Evolutionary conservation across 176 grass and related monocot genomes (phyloP), one percentile per base, ranked within the genome.

Genomic region (Raddia distichophylla): DNA sequence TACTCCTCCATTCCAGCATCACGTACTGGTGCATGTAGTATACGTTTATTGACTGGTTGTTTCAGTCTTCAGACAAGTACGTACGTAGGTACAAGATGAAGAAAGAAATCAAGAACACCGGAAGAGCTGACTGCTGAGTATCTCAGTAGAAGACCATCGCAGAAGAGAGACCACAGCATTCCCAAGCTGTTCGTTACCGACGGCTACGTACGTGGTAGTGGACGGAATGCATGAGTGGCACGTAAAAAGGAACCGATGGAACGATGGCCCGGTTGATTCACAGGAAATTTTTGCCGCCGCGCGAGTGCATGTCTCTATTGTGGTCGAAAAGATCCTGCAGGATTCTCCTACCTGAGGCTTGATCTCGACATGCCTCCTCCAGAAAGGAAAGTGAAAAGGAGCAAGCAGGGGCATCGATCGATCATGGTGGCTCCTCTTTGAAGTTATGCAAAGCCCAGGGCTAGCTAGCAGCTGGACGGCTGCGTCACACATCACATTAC

Each of bases 361-460:
- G 83, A 86, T 32, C 83, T 67, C 50, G 88, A 86, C 88, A 57
- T 83, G 84, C 75, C 75, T 69, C 89, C 84, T 80, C 64, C 69
- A 63, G 32, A 87, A 86, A 83, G 88, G 58, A 73, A 84, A 57
- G 19, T 32, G n/a, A 20, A 70, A 64, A 47, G 53, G 42, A 81
- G 10, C 19, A 19, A 51, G 67, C 10, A 2, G 8, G 0, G 18
- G 12, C 1, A 8, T 13, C 52, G 11, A 5, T 9, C 17, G 76
- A 85, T 91, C 82, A 88, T 91, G 83, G 86, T 88, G 82, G 85
- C 90, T 85, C 90, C 90, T 88, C 90, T 91, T 91, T 88, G 82
- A 91, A 91, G 90, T 86, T 85, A 91, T 85, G 82, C 73, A 75
- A 75, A 85, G 8, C 61, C 73, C 86, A 15, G 27, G 27, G 1